Percentiles rank a stretch among this genome's conserved stretches.
These are phyloP conservation scores for Immersiella caudata DNA, from an alignment of 495 filamentous ascomycete genomes.

Conservation along the genomic window DNA sequence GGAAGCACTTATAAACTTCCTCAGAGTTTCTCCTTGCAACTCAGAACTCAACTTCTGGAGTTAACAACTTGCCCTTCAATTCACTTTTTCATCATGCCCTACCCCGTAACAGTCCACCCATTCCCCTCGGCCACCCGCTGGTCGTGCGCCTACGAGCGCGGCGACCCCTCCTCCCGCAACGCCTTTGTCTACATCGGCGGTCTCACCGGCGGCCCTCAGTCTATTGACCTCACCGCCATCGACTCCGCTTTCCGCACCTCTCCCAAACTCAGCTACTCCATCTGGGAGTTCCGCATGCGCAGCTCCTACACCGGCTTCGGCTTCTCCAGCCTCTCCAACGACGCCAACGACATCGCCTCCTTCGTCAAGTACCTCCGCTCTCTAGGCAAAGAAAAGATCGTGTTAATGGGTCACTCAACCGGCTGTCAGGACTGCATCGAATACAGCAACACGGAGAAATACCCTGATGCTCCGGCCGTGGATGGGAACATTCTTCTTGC, in stretches of 20 bases:
- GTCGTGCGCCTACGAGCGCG: constrained; percentile 37
- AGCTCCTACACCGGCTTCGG: constrained; percentile 74
- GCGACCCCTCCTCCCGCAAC: constrained; percentile 49
- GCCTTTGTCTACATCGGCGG: constrained; percentile 81
- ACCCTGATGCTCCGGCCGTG: constrained; percentile 48
- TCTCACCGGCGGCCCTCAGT: constrained; percentile 69
- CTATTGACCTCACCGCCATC: not conserved
- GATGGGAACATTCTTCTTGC: constrained; percentile 86
- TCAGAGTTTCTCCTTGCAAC: not conserved
- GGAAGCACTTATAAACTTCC: not conserved
- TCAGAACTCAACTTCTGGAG: constrained; percentile 1
- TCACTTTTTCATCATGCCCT: not conserved
- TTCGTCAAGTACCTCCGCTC: constrained; percentile 69
- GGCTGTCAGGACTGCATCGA: constrained; percentile 85
- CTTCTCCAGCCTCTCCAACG: constrained; percentile 63
- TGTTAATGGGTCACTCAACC: constrained; percentile 62
- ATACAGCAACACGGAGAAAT: constrained; percentile 52
- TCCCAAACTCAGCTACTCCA: constrained; percentile 44
- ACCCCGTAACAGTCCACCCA: constrained; percentile 8
- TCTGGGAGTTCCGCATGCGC: constrained; percentile 44
- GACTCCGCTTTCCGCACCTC: not conserved
- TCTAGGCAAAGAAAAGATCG: constrained; percentile 8
- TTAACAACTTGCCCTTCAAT: not conserved
- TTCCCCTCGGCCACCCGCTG: not conserved
- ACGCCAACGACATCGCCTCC: constrained; percentile 69